A percentile compares a stretch with the other conserved stretches of the same genome.
Conservation (phyloP, 768 basidiomycete species). For the Rossbeevera mucosa region DNA sequence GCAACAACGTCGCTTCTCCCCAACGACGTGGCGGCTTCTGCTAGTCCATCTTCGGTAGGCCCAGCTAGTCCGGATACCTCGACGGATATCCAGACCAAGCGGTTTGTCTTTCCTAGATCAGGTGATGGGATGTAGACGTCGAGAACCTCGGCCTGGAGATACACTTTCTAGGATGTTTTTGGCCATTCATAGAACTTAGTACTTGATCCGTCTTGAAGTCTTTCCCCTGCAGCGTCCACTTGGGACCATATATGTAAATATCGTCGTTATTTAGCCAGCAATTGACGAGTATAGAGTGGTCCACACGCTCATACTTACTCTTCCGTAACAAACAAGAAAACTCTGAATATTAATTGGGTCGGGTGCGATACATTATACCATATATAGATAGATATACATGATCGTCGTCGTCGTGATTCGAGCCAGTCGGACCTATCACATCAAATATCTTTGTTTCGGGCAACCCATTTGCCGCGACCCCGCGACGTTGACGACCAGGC, state of each 20-base stretch:
- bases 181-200: slow-evolving; percentile 2
- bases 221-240: background rate
- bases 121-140: slow-evolving; percentile 15
- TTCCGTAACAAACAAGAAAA: background rate
- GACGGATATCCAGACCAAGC: slow-evolving; percentile 12
- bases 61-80: slow-evolving; percentile 18
- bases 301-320: background rate
- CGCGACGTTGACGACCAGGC: slow-evolving; percentile 1
- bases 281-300: background rate
- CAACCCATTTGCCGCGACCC: slow-evolving; percentile 7
- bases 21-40: slow-evolving; percentile 19
- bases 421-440: slow-evolving; percentile 7
- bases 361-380: background rate
- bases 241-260: background rate
- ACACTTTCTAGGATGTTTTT: background rate
- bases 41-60: slow-evolving; percentile 21
- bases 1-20: slow-evolving; percentile 7
- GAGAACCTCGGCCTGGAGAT: slow-evolving; percentile 1
- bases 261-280: background rate
- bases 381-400: slow-evolving; percentile 5
- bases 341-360: background rate
- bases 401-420: slow-evolving; percentile 18
- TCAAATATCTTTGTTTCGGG: background rate
- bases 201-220: slow-evolving; percentile 1
- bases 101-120: slow-evolving; percentile 15